Evolutionary conservation across 2,329 filamentous ascomycete species (phyloP).

Genomic region (Dactylonectria estremocensis): DNA sequence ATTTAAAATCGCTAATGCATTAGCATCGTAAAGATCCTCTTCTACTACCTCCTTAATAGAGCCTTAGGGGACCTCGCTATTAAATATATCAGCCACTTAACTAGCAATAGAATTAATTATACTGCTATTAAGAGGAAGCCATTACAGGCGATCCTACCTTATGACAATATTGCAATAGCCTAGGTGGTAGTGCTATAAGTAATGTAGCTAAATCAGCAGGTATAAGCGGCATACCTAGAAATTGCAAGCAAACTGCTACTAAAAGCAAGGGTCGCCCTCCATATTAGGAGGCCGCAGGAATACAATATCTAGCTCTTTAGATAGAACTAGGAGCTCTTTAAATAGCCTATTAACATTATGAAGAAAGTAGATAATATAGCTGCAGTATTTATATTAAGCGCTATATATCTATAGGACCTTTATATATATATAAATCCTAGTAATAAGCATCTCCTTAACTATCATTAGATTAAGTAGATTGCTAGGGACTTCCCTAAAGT

Average conservation of each 20-base stretch:
- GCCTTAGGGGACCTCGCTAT: neutral
- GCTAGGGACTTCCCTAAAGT: neutral
- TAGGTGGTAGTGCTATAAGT: neutral
- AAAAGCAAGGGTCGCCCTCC: neutral
- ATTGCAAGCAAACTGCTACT: neutral
- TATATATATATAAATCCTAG: neutral
- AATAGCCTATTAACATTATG: neutral
- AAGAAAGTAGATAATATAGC: neutral
- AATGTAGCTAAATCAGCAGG: neutral
- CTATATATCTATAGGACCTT: neutral
- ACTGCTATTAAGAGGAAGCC: neutral
- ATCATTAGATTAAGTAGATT: neutral
- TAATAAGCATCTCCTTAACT: neutral
- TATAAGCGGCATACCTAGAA: neutral
- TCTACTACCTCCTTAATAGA: neutral
- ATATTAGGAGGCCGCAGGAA: neutral
- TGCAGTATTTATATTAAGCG: neutral
- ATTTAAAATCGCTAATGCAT: neutral
- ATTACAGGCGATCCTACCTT: neutral
- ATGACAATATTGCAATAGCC: neutral
- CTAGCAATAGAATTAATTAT: neutral
- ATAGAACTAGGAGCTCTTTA: too few species aligned
- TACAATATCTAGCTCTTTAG: neutral
- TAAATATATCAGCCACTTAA: neutral
- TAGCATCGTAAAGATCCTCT: neutral